A percentile compares a stretch with the other conserved stretches of the same genome.
Conservation (phyloP, 495 filamentous ascomycete genomes). For the Glarea lozoyensis region DNA sequence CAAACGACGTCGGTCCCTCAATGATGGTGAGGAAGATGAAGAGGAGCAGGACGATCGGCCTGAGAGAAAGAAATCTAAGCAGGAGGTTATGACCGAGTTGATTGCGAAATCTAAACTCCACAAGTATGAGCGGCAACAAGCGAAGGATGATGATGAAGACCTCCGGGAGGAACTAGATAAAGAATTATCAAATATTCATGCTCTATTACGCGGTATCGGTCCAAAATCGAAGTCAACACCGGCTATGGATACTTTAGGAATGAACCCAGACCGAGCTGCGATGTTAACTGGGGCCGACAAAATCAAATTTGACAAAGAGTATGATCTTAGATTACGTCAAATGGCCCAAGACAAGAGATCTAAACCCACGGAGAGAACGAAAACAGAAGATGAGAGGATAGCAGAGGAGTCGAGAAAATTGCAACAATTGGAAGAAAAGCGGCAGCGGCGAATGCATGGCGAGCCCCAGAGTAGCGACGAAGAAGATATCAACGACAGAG, state of each 20-base stretch:
- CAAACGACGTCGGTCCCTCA: conserved; percentile 48
- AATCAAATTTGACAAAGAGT: conserved; percentile 62
- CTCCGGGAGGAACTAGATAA: conserved; percentile 67
- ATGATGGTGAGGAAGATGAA: conserved; percentile 28
- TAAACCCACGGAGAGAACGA: conserved; percentile 74
- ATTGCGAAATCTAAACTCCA: conserved; percentile 94
- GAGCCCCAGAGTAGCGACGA: conserved; percentile 42
- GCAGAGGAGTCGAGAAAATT: conserved; percentile 65
- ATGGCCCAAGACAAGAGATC: conserved; percentile 76
- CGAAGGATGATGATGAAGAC: conserved; percentile 91
- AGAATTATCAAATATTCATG: conserved; percentile 70
- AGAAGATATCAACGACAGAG: conserved; percentile 34
- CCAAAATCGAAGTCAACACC: conserved; percentile 30
- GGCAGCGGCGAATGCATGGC: conserved; percentile 67
- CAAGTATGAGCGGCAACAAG: conserved; percentile 86
- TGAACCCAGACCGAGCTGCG: conserved; percentile 46
- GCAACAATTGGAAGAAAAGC: conserved; percentile 70
- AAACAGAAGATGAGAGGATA: conserved; percentile 82
- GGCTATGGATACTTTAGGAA: conserved; percentile 21
- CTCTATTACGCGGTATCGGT: conserved; percentile 48
- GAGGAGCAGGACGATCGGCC: conserved; percentile 46
- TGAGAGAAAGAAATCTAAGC: conserved; percentile 81
- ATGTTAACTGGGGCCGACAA: conserved; percentile 53
- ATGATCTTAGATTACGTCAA: conserved; percentile 73
- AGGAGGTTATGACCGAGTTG: conserved; percentile 94